These are phyloP conservation scores for Colletotrichum spinosum DNA, from an alignment of 2,329 filamentous ascomycete species.

Conservation along the genomic window DNA sequence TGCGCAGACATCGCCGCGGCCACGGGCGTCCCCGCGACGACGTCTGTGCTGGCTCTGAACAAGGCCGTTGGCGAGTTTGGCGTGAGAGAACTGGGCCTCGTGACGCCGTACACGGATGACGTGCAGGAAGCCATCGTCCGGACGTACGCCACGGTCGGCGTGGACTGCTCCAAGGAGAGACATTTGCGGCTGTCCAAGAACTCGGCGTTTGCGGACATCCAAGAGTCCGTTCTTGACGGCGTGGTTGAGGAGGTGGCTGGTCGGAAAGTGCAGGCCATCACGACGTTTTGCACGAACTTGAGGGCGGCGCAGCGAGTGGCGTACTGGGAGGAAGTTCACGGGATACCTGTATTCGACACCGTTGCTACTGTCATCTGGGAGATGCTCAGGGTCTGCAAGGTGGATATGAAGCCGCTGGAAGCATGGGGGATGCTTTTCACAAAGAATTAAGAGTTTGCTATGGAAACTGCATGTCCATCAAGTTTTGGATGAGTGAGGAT, in stretches of 20 bases:
- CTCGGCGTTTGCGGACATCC: background rate
- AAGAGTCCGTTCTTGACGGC: conserved; percentile 40
- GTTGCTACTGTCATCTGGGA: conserved; percentile 56
- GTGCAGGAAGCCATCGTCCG: too few relatives aligned
- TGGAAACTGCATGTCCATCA: too few relatives aligned
- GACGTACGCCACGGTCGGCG: too few relatives aligned
- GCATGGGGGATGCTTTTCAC: conserved; percentile 51
- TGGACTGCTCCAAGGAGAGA: too few relatives aligned
- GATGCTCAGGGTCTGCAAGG: conserved; percentile 48
- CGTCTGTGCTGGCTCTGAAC: too few relatives aligned
- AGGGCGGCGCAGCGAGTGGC: conserved; percentile 50
- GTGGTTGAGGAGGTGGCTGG: conserved; percentile 43
- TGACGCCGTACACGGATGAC: too few relatives aligned
- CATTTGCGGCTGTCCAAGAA: too few relatives aligned
- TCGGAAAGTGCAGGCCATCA: conserved; percentile 45
- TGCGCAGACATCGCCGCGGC: too few relatives aligned
- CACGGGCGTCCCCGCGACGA: too few relatives aligned
- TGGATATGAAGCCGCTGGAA: conserved; percentile 44
- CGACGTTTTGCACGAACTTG: conserved; percentile 58
- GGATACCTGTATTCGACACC: conserved; percentile 53
- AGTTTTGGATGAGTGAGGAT: too few relatives aligned
- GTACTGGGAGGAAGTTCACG: conserved; percentile 51
- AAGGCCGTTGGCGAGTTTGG: too few relatives aligned
- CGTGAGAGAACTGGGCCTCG: too few relatives aligned
- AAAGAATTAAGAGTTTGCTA: background rate